These are phyloP conservation scores for Podaxis sp. DNA, from an alignment of 768 basidiomycete genomes.

Conservation along the genomic window DNA sequence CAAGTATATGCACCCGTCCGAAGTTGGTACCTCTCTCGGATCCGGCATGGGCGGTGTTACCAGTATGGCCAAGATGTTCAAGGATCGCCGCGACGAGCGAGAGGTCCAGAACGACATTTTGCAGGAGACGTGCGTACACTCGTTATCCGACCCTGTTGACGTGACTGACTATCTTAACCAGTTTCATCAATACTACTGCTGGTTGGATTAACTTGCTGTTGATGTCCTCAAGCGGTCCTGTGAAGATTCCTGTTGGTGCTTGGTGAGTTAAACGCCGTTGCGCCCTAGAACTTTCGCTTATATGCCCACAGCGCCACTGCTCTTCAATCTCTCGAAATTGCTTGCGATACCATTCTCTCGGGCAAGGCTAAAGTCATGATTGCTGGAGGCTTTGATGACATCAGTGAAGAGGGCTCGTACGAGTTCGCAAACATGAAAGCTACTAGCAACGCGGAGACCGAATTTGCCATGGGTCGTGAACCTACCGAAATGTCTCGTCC, in stretches of 20 bases:
- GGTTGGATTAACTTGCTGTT: constrained; percentile 97
- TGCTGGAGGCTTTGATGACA: constrained; percentile 97
- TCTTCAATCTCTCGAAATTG: constrained; percentile 96
- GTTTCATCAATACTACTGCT: constrained; percentile 98
- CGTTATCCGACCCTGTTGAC: background rate
- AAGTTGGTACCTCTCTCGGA: constrained; percentile 91
- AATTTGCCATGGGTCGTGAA: constrained; percentile 98
- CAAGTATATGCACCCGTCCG: constrained; percentile 94
- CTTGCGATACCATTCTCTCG: constrained; percentile 90
- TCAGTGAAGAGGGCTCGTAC: constrained; percentile 97
- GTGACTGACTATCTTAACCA: constrained; percentile 28
- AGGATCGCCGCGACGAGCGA: constrained; percentile 96
- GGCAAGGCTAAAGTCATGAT: constrained; percentile 99
- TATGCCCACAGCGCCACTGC: constrained; percentile 76
- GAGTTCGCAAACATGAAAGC: constrained; percentile 99
- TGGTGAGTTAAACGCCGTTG: constrained; percentile 57
- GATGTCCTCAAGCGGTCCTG: constrained; percentile 93
- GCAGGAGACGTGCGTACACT: constrained; percentile 84
- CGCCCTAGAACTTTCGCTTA: constrained; percentile 12
- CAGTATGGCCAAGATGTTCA: constrained; percentile 95
- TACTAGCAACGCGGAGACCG: constrained; percentile 94
- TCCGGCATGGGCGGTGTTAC: constrained; percentile 98
- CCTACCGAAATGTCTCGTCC: constrained; percentile 99
- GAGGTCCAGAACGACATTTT: constrained; percentile 98
- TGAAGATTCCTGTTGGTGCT: constrained; percentile 99